Base-by-base conservation (phyloP, 2,329 filamentous ascomycete species). In the Penicillium psychrosexuale region DNA sequence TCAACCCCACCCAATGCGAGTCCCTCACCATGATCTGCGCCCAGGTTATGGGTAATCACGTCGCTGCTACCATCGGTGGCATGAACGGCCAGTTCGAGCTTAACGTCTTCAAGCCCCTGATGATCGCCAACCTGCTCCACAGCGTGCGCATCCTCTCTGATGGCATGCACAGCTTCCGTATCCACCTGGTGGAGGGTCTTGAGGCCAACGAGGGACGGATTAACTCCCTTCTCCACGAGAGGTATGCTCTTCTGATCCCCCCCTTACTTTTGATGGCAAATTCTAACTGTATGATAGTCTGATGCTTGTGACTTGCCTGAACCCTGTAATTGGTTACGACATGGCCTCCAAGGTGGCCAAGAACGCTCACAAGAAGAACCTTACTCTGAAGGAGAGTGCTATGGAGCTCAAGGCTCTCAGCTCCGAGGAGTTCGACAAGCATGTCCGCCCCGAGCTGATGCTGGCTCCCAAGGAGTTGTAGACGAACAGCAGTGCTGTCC, bases 21-120 rank as follows among this genome's bases (percentile, higher is more conserved):
- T 90, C 91, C 59, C 80, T 99, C 75, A 97, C 94, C 66, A 99
- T 99, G 94, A 82, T 97, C 58, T 97, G 93, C 80, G 86, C 90
- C 19, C 94, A 99, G 78, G 93, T 99, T 59, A 96, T 97, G 84
- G 94, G 94, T 70, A 99, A 99, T 83, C 87, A 97, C 73, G 88
- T 91, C 51, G 91, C 94, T 36, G 87, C 90, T 58, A 97, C 93
- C 30, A 91, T 97, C 67, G 91, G 91, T 60, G 94, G 93, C 71
- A 95, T 95, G 81, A 96, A 94, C 79, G 94, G 94, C 63, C 95
- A 97, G 80, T 99, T 99, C 68, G 94, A 97, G 78, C 84, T 99
- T 65, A 99, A 97, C 77, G 94, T 97, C 53, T 99, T 96, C 85
- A 97, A 97, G 83, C 94, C 94, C 40, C 84, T 97, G 56, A 84